Evolutionary conservation across 75 land plant species (phyloP).

Genomic region (Chamaecyparis obtusa): DNA sequence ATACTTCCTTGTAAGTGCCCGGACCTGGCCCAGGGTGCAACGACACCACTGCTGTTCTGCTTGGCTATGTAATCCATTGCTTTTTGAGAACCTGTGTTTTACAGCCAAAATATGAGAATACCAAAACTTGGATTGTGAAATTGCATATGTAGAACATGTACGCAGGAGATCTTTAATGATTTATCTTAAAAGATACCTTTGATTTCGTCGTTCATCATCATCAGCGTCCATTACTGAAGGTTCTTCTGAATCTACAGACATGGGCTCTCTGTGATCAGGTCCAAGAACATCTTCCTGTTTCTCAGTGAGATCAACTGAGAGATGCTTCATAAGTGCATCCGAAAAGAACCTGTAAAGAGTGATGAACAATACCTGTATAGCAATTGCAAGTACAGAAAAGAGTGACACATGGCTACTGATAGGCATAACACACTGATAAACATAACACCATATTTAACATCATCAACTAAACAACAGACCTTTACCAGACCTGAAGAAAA

Average conservation of each 20-base stretch:
- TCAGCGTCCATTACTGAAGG: slow-evolving; percentile 62
- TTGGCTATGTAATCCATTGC: slow-evolving; percentile 21
- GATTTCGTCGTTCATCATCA: slow-evolving; percentile 28
- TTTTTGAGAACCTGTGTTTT: slow-evolving; percentile 6
- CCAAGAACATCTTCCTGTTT: slow-evolving; percentile 16
- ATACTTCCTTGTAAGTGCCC: slow-evolving; percentile 78
- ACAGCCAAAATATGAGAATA: slow-evolving; percentile 20
- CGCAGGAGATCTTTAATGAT: background rate
- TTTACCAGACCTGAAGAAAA: background rate
- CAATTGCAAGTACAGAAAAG: background rate
- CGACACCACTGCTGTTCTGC: slow-evolving; percentile 79
- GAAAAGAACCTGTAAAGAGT: slow-evolving; percentile 59
- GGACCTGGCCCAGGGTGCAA: slow-evolving; percentile 70
- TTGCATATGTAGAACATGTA: background rate
- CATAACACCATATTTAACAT: background rate
- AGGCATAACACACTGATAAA: background rate
- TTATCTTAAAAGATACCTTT: slow-evolving; percentile 19
- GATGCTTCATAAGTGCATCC: slow-evolving; percentile 51
- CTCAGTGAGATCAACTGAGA: slow-evolving; percentile 32
- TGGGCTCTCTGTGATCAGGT: slow-evolving; percentile 22
- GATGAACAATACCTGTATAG: slow-evolving; percentile 58
- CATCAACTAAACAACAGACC: background rate
- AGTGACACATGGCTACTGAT: background rate
- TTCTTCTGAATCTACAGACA: slow-evolving; percentile 50
- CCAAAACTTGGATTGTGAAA: background rate